These are phyloP conservation scores for Colletotrichum camelliae DNA, from an alignment of 2,329 filamentous ascomycete species.

Conservation along the genomic window DNA sequence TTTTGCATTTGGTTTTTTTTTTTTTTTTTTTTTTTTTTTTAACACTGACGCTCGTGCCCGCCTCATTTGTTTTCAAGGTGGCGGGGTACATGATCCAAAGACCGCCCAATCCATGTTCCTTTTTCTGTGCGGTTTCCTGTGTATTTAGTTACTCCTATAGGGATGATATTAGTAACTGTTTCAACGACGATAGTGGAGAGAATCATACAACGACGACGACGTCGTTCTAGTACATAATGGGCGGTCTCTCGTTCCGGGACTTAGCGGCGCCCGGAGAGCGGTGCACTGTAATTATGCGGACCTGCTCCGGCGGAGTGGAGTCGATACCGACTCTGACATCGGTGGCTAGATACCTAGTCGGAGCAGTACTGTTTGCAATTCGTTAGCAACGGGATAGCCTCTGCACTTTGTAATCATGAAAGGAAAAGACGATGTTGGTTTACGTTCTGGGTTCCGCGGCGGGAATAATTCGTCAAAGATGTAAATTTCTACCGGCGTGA, in stretches of 20 bases:
- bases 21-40: no score
- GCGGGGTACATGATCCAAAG: not conserved
- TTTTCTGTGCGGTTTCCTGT: no score
- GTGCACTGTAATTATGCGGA: not conserved
- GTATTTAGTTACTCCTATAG: no score
- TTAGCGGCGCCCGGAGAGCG: not conserved
- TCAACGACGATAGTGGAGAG: no score
- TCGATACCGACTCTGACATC: not conserved
- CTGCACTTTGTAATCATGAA: fast-evolving
- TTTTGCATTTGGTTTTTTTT: no score
- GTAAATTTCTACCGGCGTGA: fast-evolving
- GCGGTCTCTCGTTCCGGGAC: not conserved
- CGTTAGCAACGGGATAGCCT: not conserved
- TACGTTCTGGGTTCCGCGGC: not conserved
- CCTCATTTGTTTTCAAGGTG: not conserved
- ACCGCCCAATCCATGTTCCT: not conserved
- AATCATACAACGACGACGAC: no score
- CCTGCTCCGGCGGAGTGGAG: not conserved
- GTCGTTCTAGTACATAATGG: no score
- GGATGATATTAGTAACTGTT: no score
- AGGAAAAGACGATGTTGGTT: not conserved
- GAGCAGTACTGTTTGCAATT: not conserved
- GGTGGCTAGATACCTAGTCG: not conserved
- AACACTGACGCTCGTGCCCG: not conserved
- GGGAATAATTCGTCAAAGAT: not conserved